Percentiles rank a stretch among this genome's conserved stretches.
phyloP scores from a whole-genome alignment of 2,329 filamentous ascomycete genomes.

The Gaeumannomyces tritici region DNA sequence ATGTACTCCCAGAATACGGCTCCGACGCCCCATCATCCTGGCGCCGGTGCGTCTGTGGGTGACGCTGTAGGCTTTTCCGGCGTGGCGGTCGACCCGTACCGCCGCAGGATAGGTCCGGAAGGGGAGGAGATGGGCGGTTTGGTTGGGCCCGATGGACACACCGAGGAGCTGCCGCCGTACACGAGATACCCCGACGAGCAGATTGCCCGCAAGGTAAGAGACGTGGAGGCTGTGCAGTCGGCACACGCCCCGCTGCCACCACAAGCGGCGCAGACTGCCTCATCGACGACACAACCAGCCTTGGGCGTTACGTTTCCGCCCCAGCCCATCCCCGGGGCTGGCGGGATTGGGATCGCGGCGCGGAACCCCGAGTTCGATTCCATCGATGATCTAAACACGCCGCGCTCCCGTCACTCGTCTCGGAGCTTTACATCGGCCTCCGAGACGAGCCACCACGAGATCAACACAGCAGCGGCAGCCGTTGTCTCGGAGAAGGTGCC shows the following conservation, averaged over 20 bases:
- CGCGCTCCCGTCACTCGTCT: slow-evolving; percentile 40
- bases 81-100: slow-evolving; percentile 50
- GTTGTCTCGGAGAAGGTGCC: slow-evolving; percentile 36
- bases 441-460: slow-evolving; percentile 41
- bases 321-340: slow-evolving; percentile 40
- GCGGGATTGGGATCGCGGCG: slow-evolving; percentile 50
- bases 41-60: not conserved
- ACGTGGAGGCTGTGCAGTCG: slow-evolving; percentile 6
- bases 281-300: not conserved
- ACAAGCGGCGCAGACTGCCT: slow-evolving; percentile 5
- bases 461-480: slow-evolving; percentile 38
- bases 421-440: slow-evolving; percentile 37
- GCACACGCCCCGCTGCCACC: not conserved
- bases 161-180: slow-evolving; percentile 86
- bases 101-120: slow-evolving; percentile 63
- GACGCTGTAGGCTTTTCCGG: slow-evolving; percentile 66
- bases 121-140: slow-evolving; percentile 83
- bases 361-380: slow-evolving; percentile 54
- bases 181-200: slow-evolving; percentile 76
- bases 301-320: not conserved
- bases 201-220: slow-evolving; percentile 43
- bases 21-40: slow-evolving; percentile 34
- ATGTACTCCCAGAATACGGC: slow-evolving; percentile 77
- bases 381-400: slow-evolving; percentile 41
- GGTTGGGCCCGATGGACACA: slow-evolving; percentile 79